phyloP scores from a whole-genome alignment of 2,329 filamentous ascomycete species.

The Xylaria sp. region DNA sequence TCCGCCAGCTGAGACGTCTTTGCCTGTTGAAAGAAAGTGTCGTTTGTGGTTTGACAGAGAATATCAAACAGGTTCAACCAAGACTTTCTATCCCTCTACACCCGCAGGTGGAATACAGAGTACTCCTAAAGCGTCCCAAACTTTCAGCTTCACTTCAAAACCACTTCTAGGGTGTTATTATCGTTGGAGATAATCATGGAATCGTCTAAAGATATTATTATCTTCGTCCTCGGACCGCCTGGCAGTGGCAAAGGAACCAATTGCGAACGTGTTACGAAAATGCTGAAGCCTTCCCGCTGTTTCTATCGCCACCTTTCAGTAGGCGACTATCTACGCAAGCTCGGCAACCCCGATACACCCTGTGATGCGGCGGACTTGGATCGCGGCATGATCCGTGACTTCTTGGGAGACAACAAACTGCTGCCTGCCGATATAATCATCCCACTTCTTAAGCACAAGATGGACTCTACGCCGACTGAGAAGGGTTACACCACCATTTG shows the following conservation, averaged over 20 bases:
- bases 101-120: background rate
- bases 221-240: conserved; percentile 43
- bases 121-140: background rate
- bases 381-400: conserved; percentile 20
- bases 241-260: conserved; percentile 42
- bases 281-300: background rate
- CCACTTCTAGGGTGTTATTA: background rate
- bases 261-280: conserved; percentile 25
- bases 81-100: background rate
- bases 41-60: background rate
- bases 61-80: background rate
- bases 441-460: conserved; percentile 34
- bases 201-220: conserved; percentile 1
- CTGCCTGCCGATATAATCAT: conserved; percentile 36
- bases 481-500: background rate
- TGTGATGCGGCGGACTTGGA: background rate
- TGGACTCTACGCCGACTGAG: conserved; percentile 2
- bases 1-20: background rate
- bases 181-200: conserved; percentile 23
- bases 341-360: conserved; percentile 11
- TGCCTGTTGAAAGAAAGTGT: background rate
- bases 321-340: conserved; percentile 38
- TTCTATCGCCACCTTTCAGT: conserved; percentile 37
- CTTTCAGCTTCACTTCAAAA: background rate
- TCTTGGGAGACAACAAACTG: conserved; percentile 31